Percentiles rank a stretch among this genome's conserved stretches.
Evolutionary conservation across 805 yeast species (phyloP).

Genomic region (Ogataea saltuana): DNA sequence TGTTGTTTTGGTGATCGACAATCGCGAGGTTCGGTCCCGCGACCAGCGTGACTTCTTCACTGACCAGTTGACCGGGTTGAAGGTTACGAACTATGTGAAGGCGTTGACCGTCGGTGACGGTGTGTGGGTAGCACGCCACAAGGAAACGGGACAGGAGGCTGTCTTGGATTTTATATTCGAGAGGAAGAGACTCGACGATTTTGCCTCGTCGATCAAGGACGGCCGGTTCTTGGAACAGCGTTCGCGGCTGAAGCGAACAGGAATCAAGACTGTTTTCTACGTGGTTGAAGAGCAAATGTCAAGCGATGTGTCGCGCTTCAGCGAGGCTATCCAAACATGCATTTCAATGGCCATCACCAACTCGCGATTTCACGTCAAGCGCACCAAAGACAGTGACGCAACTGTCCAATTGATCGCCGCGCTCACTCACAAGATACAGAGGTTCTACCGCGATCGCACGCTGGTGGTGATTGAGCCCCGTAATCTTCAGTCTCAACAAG

Average conservation of each 20-base stretch:
- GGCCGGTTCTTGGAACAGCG: constrained; percentile 91
- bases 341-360: constrained; percentile 68
- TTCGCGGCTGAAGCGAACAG: constrained; percentile 66
- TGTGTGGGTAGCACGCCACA: constrained; percentile 81
- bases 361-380: constrained; percentile 63
- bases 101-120: constrained; percentile 84
- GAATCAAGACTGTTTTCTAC: constrained; percentile 67
- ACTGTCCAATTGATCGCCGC: constrained; percentile 61
- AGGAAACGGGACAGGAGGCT: constrained; percentile 55
- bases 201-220: constrained; percentile 78
- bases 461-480: constrained; percentile 55
- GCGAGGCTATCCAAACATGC: constrained; percentile 73
- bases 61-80: constrained; percentile 48
- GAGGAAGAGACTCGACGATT: constrained; percentile 85
- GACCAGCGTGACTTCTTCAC: constrained; percentile 71
- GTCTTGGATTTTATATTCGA: constrained; percentile 85
- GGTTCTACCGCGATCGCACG: constrained; percentile 39
- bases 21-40: constrained; percentile 73
- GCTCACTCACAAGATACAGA: constrained; percentile 47
- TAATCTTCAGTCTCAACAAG: constrained; percentile 49
- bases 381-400: constrained; percentile 72
- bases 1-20: constrained; percentile 68
- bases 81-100: constrained; percentile 51
- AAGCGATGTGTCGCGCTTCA: constrained; percentile 47
- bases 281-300: constrained; percentile 73